A percentile compares a stretch with the other conserved stretches of the same genome.
These are phyloP conservation scores for Mycena sp. DNA, from an alignment of 1,284 basidiomycete species.

Conservation along the genomic window DNA sequence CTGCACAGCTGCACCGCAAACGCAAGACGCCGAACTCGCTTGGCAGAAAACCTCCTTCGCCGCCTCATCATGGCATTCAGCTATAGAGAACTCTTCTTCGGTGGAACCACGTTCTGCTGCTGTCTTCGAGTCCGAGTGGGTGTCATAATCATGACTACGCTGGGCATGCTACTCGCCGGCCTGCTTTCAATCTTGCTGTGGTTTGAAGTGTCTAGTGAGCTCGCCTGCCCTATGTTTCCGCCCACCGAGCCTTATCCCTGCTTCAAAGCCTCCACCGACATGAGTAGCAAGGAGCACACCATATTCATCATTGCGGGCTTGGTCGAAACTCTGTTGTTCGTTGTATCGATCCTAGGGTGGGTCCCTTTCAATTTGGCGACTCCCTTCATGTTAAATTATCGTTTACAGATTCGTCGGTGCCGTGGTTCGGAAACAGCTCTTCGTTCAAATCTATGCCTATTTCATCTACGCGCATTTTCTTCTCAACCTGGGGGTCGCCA, in stretches of 20 bases:
- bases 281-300: slow-evolving; percentile 49
- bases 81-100: slow-evolving; percentile 52
- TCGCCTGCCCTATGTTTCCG: neutral
- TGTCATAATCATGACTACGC: slow-evolving; percentile 60
- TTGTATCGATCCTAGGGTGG: slow-evolving; percentile 65
- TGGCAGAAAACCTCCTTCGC: neutral
- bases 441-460: slow-evolving; percentile 65
- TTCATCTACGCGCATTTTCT: slow-evolving; percentile 66
- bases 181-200: slow-evolving; percentile 61
- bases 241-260: neutral
- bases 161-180: slow-evolving; percentile 62
- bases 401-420: slow-evolving; percentile 62
- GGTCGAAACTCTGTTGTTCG: slow-evolving; percentile 60
- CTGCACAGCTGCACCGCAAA: neutral
- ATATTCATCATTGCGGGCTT: slow-evolving; percentile 59
- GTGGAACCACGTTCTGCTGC: slow-evolving; percentile 62
- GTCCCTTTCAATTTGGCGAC: slow-evolving; percentile 29
- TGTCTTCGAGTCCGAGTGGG: slow-evolving; percentile 72
- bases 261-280: slow-evolving; percentile 41
- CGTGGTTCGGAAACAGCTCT: slow-evolving; percentile 66
- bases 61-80: slow-evolving; percentile 49
- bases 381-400: neutral
- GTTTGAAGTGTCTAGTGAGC: slow-evolving; percentile 67
- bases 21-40: neutral
- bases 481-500: slow-evolving; percentile 62